A percentile compares a stretch with the other conserved stretches of the same genome.
Conservation (phyloP, 441 rosid species). For the Francoa sonchifolia region DNA sequence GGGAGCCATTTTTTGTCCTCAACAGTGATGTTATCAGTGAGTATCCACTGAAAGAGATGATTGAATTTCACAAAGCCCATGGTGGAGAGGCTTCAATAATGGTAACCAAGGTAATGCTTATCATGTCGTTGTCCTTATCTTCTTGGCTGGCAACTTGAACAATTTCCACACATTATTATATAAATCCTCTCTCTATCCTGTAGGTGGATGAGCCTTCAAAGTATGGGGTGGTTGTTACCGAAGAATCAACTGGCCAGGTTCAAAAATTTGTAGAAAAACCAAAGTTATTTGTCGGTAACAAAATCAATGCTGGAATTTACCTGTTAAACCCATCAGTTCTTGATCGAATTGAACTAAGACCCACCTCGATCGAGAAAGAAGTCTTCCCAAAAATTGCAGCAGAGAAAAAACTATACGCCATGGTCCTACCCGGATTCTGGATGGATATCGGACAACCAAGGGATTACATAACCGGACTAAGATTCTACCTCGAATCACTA, state of each 20-base stretch:
- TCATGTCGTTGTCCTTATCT: neutral
- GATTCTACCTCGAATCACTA: conserved; percentile 78
- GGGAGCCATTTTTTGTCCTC: conserved; percentile 90
- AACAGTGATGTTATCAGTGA: conserved; percentile 96
- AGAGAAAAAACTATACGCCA: conserved; percentile 57
- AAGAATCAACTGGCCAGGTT: conserved; percentile 66
- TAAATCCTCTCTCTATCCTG: neutral
- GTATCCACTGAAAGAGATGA: conserved; percentile 74
- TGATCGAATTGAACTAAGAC: conserved; percentile 72
- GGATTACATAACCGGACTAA: conserved; percentile 85
- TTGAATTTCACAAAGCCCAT: conserved; percentile 78
- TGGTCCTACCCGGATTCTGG: conserved; percentile 97
- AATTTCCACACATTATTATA: neutral
- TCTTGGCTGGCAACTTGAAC: conserved; percentile 3
- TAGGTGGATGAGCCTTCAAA: conserved; percentile 97
- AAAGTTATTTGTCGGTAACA: conserved; percentile 80
- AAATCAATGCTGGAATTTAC: conserved; percentile 91
- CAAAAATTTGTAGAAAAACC: conserved; percentile 90
- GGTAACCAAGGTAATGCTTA: conserved; percentile 81
- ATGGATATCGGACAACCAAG: conserved; percentile 98
- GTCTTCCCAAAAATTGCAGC: conserved; percentile 88
- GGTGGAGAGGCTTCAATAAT: conserved; percentile 97
- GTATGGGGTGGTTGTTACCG: conserved; percentile 91
- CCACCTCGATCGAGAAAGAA: conserved; percentile 91
- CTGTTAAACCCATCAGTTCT: conserved; percentile 79